Percentiles rank a stretch among this genome's conserved stretches.
Evolutionary conservation across 2,329 filamentous ascomycete genomes (phyloP).

Genomic region (Lasiodiplodia gonubiensis): DNA sequence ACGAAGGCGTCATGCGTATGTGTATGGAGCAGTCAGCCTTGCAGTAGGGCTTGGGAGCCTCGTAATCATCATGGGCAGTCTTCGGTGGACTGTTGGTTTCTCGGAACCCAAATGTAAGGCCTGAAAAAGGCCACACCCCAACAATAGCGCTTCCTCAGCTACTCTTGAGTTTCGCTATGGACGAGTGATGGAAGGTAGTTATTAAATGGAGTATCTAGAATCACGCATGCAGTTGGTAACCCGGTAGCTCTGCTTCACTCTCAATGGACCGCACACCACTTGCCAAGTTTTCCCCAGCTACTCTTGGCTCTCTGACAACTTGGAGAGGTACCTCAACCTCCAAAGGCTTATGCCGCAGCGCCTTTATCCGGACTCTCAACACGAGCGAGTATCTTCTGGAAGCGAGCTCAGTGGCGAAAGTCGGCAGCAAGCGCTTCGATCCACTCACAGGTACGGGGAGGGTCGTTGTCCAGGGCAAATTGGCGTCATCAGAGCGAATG

Average conservation of each 20-base stretch:
- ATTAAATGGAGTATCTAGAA: no score
- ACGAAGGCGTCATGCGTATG: conserved; percentile 63
- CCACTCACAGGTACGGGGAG: neutral
- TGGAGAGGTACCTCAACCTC: conserved; percentile 4
- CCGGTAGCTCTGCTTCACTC: no score
- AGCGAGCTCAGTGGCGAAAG: neutral
- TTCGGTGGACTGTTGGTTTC: conserved; percentile 62
- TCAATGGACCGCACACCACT: no score
- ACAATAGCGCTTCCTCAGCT: no score
- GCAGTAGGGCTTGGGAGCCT: conserved; percentile 62
- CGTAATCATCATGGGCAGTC: conserved; percentile 74
- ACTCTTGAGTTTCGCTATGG: no score
- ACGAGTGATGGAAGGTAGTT: no score
- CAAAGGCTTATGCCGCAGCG: neutral
- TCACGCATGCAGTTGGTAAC: no score
- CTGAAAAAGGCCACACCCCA: no score
- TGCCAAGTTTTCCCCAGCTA: no score
- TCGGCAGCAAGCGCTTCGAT: neutral
- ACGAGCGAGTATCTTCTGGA: neutral
- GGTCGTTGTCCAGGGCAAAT: neutral
- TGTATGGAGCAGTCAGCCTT: conserved; percentile 70
- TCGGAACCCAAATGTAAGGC: no score
- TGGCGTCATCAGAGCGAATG: neutral
- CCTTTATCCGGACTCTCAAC: neutral
- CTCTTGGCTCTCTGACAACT: neutral